Conservation (phyloP, 306 rosid genomes). For the Medicago lupulina region DNA sequence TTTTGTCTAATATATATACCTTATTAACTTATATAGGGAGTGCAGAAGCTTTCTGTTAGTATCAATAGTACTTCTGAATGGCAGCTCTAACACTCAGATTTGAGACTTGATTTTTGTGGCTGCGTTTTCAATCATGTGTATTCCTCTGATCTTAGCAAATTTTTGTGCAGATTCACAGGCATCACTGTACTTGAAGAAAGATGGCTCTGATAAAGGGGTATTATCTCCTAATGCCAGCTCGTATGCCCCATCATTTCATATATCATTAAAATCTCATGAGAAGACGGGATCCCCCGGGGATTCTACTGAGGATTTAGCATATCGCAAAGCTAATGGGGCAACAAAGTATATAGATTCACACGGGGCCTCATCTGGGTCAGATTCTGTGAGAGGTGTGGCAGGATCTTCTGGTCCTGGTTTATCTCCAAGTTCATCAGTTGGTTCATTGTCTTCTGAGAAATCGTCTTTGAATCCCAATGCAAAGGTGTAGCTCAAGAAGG, state of each 20-base stretch:
- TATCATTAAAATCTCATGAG: conserved; percentile 53
- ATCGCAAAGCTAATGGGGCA: conserved; percentile 58
- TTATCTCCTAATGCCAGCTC: conserved; percentile 56
- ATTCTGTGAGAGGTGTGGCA: conserved; percentile 54
- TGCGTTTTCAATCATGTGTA: conserved; percentile 24
- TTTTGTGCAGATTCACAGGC: conserved; percentile 62
- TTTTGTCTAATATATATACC: background rate
- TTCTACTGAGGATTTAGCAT: conserved; percentile 46
- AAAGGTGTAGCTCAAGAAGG: conserved; percentile 61
- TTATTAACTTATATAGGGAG: conserved; percentile 5
- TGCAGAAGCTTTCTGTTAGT: conserved; percentile 30
- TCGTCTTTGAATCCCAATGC: conserved; percentile 87
- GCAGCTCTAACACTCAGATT: conserved; percentile 32
- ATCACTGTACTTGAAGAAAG: conserved; percentile 54
- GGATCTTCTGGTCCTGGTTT: conserved; percentile 64
- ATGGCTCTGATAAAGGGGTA: conserved; percentile 61
- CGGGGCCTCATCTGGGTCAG: conserved; percentile 65
- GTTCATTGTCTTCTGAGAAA: conserved; percentile 88
- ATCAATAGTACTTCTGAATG: conserved; percentile 24
- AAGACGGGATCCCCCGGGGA: conserved; percentile 58
- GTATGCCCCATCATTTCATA: conserved; percentile 58
- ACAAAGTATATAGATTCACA: conserved; percentile 51
- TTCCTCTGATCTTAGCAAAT: conserved; percentile 30
- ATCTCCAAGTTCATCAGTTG: conserved; percentile 89
- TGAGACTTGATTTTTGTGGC: conserved; percentile 10